phyloP scores from a whole-genome alignment of 768 basidiomycete species.

The Hydnum rufescens region DNA sequence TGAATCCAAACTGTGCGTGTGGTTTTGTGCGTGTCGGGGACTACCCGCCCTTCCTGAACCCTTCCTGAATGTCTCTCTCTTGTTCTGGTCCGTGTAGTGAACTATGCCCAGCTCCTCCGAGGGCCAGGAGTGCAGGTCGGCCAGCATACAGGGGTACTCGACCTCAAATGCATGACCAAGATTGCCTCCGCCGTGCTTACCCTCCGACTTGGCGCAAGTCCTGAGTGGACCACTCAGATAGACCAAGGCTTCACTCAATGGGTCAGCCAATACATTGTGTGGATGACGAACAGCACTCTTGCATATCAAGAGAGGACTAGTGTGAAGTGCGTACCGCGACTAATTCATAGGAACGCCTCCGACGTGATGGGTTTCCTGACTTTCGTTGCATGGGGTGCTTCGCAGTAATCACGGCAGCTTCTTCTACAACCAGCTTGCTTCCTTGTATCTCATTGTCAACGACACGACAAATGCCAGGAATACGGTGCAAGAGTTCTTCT shows the following conservation, averaged over 20 bases:
- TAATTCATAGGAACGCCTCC: conserved; percentile 10
- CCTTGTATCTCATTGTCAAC: conserved; percentile 14
- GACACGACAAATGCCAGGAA: conserved; percentile 12
- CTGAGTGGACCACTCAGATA: conserved; percentile 12
- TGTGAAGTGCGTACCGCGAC: not conserved
- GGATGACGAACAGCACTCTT: conserved; percentile 11
- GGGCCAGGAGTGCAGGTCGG: conserved; percentile 14
- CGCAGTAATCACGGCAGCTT: conserved; percentile 16
- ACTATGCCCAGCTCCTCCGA: conserved; percentile 31
- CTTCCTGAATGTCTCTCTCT: not conserved
- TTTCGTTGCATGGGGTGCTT: conserved; percentile 1
- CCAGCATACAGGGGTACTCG: conserved; percentile 15
- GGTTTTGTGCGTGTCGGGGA: not conserved
- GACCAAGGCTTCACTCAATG: conserved; percentile 14
- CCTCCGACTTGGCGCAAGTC: conserved; percentile 9
- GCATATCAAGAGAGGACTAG: conserved; percentile 10
- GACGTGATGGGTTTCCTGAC: not conserved
- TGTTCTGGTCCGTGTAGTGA: conserved; percentile 21
- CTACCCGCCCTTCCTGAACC: not conserved
- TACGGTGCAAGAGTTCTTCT: conserved; percentile 13
- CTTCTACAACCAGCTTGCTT: conserved; percentile 14
- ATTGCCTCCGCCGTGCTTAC: conserved; percentile 11
- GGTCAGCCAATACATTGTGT: conserved; percentile 13
- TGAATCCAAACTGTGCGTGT: conserved; percentile 29
- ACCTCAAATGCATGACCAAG: conserved; percentile 13